These are phyloP conservation scores for Aspergillus bertholletiae DNA, from an alignment of 495 filamentous ascomycete genomes.

Conservation along the genomic window DNA sequence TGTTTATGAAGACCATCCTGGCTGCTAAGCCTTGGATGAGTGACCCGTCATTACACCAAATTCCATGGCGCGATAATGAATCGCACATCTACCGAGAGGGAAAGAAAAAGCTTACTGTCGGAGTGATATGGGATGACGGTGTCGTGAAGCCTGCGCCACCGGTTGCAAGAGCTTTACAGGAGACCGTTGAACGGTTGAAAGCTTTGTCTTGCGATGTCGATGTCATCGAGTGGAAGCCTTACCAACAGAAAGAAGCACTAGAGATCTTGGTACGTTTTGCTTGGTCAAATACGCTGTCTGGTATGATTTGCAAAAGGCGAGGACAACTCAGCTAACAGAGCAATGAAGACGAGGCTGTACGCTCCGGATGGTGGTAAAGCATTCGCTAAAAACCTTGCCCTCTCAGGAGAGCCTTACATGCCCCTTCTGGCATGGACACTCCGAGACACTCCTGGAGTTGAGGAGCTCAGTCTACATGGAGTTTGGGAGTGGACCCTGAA, in stretches of 20 bases:
- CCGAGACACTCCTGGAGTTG: not conserved
- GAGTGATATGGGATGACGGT: constrained; percentile 51
- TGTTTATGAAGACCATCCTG: constrained; percentile 56
- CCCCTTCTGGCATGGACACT: not conserved
- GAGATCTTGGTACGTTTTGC: not conserved
- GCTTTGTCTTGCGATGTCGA: constrained; percentile 8
- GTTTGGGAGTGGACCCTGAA: not conserved
- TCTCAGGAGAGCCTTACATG: not conserved
- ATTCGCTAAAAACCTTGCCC: not conserved
- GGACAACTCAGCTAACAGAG: too few species aligned
- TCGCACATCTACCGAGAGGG: not conserved
- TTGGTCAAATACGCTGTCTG: not conserved
- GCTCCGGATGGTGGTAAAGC: not conserved
- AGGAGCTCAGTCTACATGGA: not conserved
- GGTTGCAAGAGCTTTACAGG: constrained; percentile 38
- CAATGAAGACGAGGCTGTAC: not conserved
- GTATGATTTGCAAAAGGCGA: too few species aligned
- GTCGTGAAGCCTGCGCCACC: constrained; percentile 56
- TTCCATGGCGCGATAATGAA: not conserved
- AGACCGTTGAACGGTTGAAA: constrained; percentile 40
- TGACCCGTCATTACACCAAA: constrained; percentile 7
- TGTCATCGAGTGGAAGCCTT: not conserved
- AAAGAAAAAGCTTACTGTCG: constrained; percentile 42
- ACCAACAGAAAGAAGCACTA: not conserved
- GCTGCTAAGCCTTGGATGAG: constrained; percentile 48